These are phyloP conservation scores for Nitzschia sp. DNA, from an alignment of 108 stramenopile genomes.

Conservation along the genomic window DNA sequence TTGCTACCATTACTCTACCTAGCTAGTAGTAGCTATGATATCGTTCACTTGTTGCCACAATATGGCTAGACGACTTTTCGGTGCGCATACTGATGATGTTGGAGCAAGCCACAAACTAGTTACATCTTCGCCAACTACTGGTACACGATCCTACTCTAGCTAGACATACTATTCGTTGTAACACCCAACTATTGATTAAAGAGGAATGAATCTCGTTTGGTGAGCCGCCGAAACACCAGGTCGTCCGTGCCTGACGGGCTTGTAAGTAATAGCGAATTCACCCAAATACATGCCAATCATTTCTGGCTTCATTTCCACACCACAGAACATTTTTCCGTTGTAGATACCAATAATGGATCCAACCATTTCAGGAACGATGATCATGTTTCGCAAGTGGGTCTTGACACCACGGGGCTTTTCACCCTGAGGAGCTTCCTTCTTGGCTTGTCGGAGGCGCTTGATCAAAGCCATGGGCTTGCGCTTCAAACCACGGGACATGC, in stretches of 20 bases:
- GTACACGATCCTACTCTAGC: too few relatives aligned
- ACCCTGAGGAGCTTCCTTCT: constrained; percentile 96
- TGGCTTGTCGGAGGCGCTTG: constrained; percentile 98
- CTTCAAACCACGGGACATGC: constrained; percentile 98
- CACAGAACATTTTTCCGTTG: constrained; percentile 99
- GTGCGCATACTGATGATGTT: too few relatives aligned
- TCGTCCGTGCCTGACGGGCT: constrained; percentile 96
- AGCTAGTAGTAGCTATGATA: too few relatives aligned
- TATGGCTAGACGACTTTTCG: too few relatives aligned
- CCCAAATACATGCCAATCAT: constrained; percentile 99
- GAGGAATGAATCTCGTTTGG: constrained; percentile 99
- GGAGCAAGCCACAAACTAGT: too few relatives aligned
- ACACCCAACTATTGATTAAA: constrained; percentile 56
- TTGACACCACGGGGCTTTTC: constrained; percentile 99
- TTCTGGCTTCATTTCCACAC: constrained; percentile 99
- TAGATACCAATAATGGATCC: constrained; percentile 99
- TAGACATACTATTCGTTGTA: neutral
- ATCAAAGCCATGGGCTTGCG: constrained; percentile 99
- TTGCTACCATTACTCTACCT: too few relatives aligned
- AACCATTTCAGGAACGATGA: constrained; percentile 99
- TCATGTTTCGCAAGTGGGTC: constrained; percentile 99
- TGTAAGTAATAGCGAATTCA: constrained; percentile 99
- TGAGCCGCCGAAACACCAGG: constrained; percentile 98
- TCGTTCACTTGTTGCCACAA: too few relatives aligned
- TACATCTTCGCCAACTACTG: too few relatives aligned